Conservation (phyloP, 1,139 yeast species). For the Lodderomyces metapsilosis region DNA sequence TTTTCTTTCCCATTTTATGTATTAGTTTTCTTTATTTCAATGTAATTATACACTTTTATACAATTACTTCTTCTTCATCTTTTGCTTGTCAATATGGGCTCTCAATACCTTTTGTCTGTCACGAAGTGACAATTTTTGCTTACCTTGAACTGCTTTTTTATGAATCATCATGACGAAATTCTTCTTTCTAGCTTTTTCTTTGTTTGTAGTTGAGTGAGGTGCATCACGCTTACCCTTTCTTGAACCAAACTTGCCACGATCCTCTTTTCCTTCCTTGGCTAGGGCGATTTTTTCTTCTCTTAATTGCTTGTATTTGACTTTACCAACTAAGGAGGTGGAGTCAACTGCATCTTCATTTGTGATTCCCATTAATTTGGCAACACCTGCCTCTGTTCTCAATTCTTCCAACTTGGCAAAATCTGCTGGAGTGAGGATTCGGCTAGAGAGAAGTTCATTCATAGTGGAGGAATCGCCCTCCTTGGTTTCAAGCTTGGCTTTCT, state of each 20-base stretch:
- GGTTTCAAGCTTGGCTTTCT: slow-evolving; percentile 21
- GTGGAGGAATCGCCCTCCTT: slow-evolving; percentile 34
- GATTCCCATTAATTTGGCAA: slow-evolving; percentile 68
- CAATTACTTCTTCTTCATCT: slow-evolving; percentile 61
- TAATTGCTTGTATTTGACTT: slow-evolving; percentile 76
- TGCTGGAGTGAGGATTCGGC: slow-evolving; percentile 89
- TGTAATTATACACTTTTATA: slow-evolving; percentile 3
- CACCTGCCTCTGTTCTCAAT: slow-evolving; percentile 77
- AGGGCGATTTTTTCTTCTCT: slow-evolving; percentile 89
- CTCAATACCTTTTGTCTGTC: slow-evolving; percentile 84
- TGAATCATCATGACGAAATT: slow-evolving; percentile 98
- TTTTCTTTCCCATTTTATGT: slow-evolving; percentile 1
- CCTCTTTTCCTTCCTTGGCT: slow-evolving; percentile 90
- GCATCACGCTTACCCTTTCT: slow-evolving; percentile 78
- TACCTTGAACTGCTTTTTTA: slow-evolving; percentile 90
- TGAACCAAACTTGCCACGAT: slow-evolving; percentile 85
- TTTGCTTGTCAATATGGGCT: slow-evolving; percentile 86
- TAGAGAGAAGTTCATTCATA: slow-evolving; percentile 63
- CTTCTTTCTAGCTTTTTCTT: slow-evolving; percentile 97
- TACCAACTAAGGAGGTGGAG: slow-evolving; percentile 75
- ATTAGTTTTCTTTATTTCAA: slow-evolving; percentile 1
- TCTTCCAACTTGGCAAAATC: slow-evolving; percentile 95
- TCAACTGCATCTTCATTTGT: slow-evolving; percentile 84
- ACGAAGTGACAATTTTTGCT: slow-evolving; percentile 82
- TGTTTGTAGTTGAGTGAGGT: slow-evolving; percentile 88